Base-by-base conservation (phyloP, 768 basidiomycete genomes). In the Leccinum obscurum region DNA sequence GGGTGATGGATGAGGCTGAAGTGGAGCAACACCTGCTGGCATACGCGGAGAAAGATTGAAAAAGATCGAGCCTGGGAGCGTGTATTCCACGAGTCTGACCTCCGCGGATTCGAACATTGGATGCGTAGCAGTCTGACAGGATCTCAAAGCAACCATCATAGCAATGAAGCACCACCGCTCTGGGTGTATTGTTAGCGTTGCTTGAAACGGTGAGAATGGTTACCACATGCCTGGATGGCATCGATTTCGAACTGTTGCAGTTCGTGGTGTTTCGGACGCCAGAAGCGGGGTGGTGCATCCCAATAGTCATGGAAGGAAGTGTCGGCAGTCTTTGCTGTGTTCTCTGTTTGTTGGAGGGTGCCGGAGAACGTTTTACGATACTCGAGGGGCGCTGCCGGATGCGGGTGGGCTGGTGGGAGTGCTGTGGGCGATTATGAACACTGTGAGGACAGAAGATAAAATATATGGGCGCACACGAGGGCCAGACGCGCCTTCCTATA, bases 21-120 rank as follows among this genome's bases (percentile, higher is more conserved):
- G 86, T 93, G 39, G 92, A 94, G 76, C 74, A 83, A 66, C 84
- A 92, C 72, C 72, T 94, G 72, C 76, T 92, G 54, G 93, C 92
- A 57, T 94, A 93, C 64, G 93, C 92, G 50, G 92, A 94, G 81
- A 93, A 90, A 75, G 92, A 94, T 75, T 94, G 44, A 46, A 20
- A 46, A 22, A 6, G 10, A 44, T 46, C 13, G 78, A 80, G 66
- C 44, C n/a, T 6, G 22, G 14, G 20, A 32, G 14, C 20, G 41
- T 56, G 52, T 59, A 56, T 64, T 49, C 24, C 44, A 41, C 39
- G 11, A 22, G 11, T 10, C 20, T 32, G 22, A 20, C 44, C n/a
- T 30, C 48, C 46, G 3, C 26, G 26, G 60, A n/a, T 32, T 26
- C 15, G n/a, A n/a, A 20, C 14, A 39, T 28, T 17, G 24, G 37